Percentiles rank a stretch among this genome's conserved stretches.
Conservation (phyloP, 345 rosid species). For the Camelina laxa region DNA sequence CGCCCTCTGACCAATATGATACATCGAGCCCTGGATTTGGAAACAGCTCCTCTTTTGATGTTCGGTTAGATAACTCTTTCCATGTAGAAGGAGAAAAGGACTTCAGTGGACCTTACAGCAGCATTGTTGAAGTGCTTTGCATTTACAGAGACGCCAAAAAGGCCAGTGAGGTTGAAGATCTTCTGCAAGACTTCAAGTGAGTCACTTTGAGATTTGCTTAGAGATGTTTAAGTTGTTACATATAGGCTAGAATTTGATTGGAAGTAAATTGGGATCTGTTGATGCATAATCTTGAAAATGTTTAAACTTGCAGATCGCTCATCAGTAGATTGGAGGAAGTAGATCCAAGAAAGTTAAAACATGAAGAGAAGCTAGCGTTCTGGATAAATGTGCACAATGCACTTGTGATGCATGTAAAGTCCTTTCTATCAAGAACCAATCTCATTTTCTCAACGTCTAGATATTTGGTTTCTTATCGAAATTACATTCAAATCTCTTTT, state of each 20-base stretch:
- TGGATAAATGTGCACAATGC: slow-evolving; percentile 98
- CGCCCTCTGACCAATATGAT: slow-evolving; percentile 76
- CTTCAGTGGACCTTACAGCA: slow-evolving; percentile 92
- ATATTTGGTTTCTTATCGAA: slow-evolving; percentile 27
- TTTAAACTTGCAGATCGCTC: slow-evolving; percentile 60
- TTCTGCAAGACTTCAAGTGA: slow-evolving; percentile 88
- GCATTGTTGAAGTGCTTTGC: slow-evolving; percentile 86
- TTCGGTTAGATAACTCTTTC: slow-evolving; percentile 78
- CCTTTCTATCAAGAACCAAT: slow-evolving; percentile 22
- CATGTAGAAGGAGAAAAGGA: slow-evolving; percentile 87
- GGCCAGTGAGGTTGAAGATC: slow-evolving; percentile 72
- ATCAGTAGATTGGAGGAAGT: slow-evolving; percentile 78
- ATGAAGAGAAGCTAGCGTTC: slow-evolving; percentile 93
- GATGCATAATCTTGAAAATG: slow-evolving; percentile 22
- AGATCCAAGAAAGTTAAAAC: slow-evolving; percentile 72
- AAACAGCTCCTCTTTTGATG: slow-evolving; percentile 78
- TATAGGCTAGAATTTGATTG: not conserved
- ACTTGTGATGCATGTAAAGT: slow-evolving; percentile 91
- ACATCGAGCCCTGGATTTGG: slow-evolving; percentile 84
- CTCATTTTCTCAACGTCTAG: not conserved
- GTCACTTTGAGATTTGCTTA: slow-evolving; percentile 17
- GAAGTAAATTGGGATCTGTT: slow-evolving; percentile 1
- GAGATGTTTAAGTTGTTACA: not conserved
- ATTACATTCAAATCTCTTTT: slow-evolving; percentile 6
- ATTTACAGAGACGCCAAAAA: slow-evolving; percentile 81